These are phyloP conservation scores for Epichloe uncinata DNA, from an alignment of 2,329 filamentous ascomycete species.

Conservation along the genomic window DNA sequence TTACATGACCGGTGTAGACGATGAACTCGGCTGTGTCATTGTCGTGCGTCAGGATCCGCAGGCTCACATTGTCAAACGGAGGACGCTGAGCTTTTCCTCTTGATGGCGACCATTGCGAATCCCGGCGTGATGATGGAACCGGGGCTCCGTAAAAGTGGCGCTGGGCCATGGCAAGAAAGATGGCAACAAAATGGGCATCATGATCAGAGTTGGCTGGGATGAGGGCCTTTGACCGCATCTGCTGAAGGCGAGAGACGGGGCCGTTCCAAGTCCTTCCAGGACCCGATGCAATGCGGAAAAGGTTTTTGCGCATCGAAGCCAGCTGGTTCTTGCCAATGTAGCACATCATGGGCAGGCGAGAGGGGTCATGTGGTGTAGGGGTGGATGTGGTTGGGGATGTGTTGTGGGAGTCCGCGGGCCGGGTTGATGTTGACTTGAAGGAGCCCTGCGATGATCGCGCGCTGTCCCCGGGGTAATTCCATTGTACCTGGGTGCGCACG, in stretches of 20 bases:
- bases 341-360: constrained; percentile 23
- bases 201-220: constrained; percentile 34
- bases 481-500: constrained; percentile 36
- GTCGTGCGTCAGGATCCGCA: constrained; percentile 39
- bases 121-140: constrained; percentile 10
- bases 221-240: constrained; percentile 32
- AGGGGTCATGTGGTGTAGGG: constrained; percentile 10
- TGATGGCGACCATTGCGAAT: constrained; percentile 14
- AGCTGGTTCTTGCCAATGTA: constrained; percentile 37
- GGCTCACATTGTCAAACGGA: constrained; percentile 32
- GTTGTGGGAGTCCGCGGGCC: constrained; percentile 18
- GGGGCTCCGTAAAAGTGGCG: constrained; percentile 32
- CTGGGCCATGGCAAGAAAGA: constrained; percentile 45
- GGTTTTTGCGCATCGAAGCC: constrained; percentile 28
- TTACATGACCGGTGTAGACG: constrained; percentile 38
- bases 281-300: constrained; percentile 31
- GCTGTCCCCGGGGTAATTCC: constrained; percentile 26
- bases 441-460: constrained; percentile 16
- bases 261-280: constrained; percentile 29
- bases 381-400: constrained; percentile 1
- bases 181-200: constrained; percentile 38
- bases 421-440: constrained; percentile 25
- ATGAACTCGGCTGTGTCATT: constrained; percentile 35
- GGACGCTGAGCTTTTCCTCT: constrained; percentile 13
- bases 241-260: constrained; percentile 34